Conservation (phyloP, 2,329 filamentous ascomycete species). For the Exophiala spinifera region DNA sequence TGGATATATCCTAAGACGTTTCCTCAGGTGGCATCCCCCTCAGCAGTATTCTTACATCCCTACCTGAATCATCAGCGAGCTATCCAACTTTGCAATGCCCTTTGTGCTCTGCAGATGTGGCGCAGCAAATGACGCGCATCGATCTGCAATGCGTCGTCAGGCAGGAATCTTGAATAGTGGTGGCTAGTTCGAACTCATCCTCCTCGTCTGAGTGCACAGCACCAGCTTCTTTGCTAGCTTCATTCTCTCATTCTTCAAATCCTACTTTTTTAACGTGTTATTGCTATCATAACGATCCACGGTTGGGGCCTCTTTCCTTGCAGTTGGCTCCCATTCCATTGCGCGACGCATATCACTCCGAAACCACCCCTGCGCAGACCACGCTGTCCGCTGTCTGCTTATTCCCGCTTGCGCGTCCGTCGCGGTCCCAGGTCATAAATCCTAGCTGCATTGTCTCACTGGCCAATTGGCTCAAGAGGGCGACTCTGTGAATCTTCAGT, state of each 20-base stretch:
- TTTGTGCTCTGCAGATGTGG: neutral
- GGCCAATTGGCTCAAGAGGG: neutral
- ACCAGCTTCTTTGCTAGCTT: neutral
- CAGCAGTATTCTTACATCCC: neutral
- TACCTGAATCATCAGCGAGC: neutral
- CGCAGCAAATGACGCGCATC: conserved; percentile 4
- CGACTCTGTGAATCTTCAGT: neutral
- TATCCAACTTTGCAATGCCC: no score
- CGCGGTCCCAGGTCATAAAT: neutral
- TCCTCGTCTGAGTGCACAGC: neutral
- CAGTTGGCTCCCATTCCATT: no score
- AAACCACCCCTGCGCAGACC: neutral
- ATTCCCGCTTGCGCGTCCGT: neutral
- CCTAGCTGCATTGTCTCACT: neutral
- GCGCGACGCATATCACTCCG: neutral
- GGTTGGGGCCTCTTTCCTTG: neutral
- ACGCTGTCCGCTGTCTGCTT: neutral
- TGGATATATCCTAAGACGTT: no score
- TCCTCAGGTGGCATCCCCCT: no score
- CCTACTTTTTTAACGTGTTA: neutral
- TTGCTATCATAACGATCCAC: neutral
- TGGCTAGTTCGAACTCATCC: no score
- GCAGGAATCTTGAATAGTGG: neutral
- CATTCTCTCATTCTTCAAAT: neutral
- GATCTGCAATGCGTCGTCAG: neutral